Base-by-base conservation (phyloP, 2,329 filamentous ascomycete species). In the Colletotrichum sidae region DNA sequence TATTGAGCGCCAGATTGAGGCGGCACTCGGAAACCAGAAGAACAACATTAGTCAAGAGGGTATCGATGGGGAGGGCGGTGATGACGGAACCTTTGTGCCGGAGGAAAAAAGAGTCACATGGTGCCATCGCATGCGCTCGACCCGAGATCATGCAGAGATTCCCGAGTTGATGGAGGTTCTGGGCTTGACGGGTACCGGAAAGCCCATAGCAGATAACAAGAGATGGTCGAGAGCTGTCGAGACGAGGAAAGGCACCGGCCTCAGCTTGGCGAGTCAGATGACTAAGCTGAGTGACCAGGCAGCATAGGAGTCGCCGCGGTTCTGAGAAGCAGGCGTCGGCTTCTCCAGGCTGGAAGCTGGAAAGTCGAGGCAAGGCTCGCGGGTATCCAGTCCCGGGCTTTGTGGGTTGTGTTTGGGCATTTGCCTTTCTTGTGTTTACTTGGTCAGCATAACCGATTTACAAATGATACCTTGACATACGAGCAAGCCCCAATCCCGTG, bases 61-160 rank as follows among this genome's bases (percentile, higher is more conserved):
- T 15, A 65, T 65, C 5, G 62, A 65, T 47, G 62, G 62, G 12
- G 50, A 65, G 12, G 67, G 55, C 4, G 67, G 55, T 3, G 71
- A 71, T 7, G 75, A 72, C 33, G 73, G 74, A 55, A 69, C 69
- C 8, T 68, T 62, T 42, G 61, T 60, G 25, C 72, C 75, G 2
- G 81, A 86, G 72, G 81, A 86, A 72, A 91, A 91, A 78, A 80
- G 80, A 59, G 85, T 92, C 35, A 89, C 87, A 1, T 96, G 93
- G 92, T 94, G 90, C 71, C 92, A 95, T 78, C 84, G 92, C 35
- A 96, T 96, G 92, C 83, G 83, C 73, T 92, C 87, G 62, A 95
- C 92, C 11, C 81, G 92, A 53, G 92, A 94, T 70, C 93, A 96
- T 73, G 86, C 86, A 1, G 92, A 94, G 80, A 81, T 94, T 2